phyloP scores from a whole-genome alignment of 2,329 filamentous ascomycete genomes.

The Fusarium kyushuense region DNA sequence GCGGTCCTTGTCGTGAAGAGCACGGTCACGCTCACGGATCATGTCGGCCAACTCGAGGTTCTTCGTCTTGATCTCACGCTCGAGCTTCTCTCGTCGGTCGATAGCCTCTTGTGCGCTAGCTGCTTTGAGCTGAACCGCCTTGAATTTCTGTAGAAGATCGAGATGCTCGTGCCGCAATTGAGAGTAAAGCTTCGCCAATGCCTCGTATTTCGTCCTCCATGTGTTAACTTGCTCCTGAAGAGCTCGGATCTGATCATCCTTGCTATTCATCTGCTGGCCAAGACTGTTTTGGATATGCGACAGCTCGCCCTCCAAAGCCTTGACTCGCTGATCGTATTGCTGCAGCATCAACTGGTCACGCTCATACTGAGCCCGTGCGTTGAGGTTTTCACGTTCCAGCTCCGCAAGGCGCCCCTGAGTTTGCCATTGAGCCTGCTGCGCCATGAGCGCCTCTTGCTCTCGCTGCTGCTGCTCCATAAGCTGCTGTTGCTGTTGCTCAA shows the following conservation, averaged over 20 bases:
- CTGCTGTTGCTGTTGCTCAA: slow-evolving; percentile 91
- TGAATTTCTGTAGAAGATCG: slow-evolving; percentile 95
- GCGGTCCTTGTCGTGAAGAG: slow-evolving; percentile 92
- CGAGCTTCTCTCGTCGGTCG: slow-evolving; percentile 91
- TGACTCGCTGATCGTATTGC: slow-evolving; percentile 95
- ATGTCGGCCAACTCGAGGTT: slow-evolving; percentile 98
- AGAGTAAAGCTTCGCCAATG: slow-evolving; percentile 95
- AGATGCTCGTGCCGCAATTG: slow-evolving; percentile 95
- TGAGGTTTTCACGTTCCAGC: slow-evolving; percentile 93
- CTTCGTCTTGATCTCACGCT: slow-evolving; percentile 98
- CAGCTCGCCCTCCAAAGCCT: slow-evolving; percentile 90
- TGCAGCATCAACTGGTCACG: slow-evolving; percentile 97
- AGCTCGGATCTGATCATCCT: slow-evolving; percentile 92
- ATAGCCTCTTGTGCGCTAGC: slow-evolving; percentile 97
- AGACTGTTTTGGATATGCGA: slow-evolving; percentile 84
- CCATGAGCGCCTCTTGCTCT: slow-evolving; percentile 89
- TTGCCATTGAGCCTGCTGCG: slow-evolving; percentile 91
- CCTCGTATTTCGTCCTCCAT: slow-evolving; percentile 97
- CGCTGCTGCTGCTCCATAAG: slow-evolving; percentile 90
- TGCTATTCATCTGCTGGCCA: slow-evolving; percentile 86
- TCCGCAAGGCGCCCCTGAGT: slow-evolving; percentile 97
- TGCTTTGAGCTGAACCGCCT: slow-evolving; percentile 94
- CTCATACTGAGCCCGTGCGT: slow-evolving; percentile 94
- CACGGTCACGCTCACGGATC: slow-evolving; percentile 95
- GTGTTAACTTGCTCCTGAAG: slow-evolving; percentile 98